Evolutionary conservation across 2,329 filamentous ascomycete genomes (phyloP), one percentile per base, ranked within the genome.

Genomic region (Alternaria metachromatica): DNA sequence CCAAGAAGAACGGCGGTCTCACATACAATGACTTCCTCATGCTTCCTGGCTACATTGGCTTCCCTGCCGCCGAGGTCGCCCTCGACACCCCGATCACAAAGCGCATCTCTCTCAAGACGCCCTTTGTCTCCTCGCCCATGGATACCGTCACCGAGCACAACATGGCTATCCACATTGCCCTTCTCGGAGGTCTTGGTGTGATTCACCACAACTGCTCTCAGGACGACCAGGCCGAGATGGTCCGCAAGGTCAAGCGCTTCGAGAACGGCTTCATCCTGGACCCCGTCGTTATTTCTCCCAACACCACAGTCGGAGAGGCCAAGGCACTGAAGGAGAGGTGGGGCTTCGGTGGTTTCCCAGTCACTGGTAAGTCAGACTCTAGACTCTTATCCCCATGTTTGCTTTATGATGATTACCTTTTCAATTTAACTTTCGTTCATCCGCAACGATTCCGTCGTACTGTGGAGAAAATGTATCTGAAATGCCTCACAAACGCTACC

Each of bases 181-280:
- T 96, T 30, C 91, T 96, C 78, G 93, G 93, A 75, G 93, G 93
- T 76, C 86, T 96, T 18, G 93, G 96, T 84, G 94, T 99, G 74
- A 97, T 99, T 73, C 96, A 99, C 87, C 96, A 99, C 88, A 99
- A 99, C 87, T 99, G 96, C 88, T 96, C 94, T n/a, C 88, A 94
- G 28, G 93, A 98, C 26, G 92, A 93, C 60, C 96, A 99, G 86
- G 96, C 96, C 71, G 94, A 97, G 85, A 99, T 99, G 96, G 93
- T 99, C 72, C 89, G 93, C 82, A 98, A 97, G 86, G 96, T 99
- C 75, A 99, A 99, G 91, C 89, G 96, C 78, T 99, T 94, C 83
- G 96, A 99, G 86, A 99, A 99, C 85, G 96, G 96, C 74, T 99
- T 99, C 86, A 99, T 99, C 79, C 87, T 93, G 50, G 96, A 99